Evolutionary conservation across 805 yeast genomes (phyloP).

Genomic region (Cyberlindnera japonica): DNA sequence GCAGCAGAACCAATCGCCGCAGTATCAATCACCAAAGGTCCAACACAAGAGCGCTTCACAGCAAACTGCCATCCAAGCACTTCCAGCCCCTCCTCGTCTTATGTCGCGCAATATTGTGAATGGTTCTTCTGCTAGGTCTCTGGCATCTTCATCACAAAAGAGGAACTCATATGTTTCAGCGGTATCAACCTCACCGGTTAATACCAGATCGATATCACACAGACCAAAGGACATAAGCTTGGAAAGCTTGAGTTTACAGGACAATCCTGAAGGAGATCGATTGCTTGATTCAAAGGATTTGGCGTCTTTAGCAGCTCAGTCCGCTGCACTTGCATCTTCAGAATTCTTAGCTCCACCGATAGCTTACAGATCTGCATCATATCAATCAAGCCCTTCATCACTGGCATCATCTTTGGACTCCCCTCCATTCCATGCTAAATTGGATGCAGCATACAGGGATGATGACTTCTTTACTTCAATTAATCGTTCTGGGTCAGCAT

Average conservation of each 20-base stretch:
- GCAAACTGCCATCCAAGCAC: neutral
- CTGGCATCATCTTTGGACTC: constrained; percentile 23
- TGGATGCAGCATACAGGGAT: constrained; percentile 1
- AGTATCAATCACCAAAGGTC: too few species aligned
- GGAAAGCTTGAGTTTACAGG: constrained; percentile 10
- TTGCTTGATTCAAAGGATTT: neutral
- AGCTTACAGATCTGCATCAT: constrained; percentile 2
- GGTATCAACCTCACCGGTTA: constrained; percentile 1
- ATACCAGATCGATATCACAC: constrained; percentile 1
- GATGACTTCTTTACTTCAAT: constrained; percentile 9
- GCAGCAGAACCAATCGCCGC: neutral
- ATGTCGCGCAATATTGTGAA: neutral
- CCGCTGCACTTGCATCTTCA: constrained; percentile 11
- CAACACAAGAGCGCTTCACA: too few species aligned
- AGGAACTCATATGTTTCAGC: constrained; percentile 5
- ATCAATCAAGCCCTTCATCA: constrained; percentile 14
- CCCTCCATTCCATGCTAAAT: constrained; percentile 17
- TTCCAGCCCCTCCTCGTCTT: neutral
- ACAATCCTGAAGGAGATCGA: constrained; percentile 16
- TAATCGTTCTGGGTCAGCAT: constrained; percentile 5
- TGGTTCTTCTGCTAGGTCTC: constrained; percentile 6
- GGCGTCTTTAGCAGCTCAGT: constrained; percentile 14
- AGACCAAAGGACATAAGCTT: constrained; percentile 3
- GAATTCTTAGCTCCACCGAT: constrained; percentile 14
- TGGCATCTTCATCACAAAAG: constrained; percentile 2